Conservation (phyloP, 495 filamentous ascomycete species). For the Tuber aestivum region DNA sequence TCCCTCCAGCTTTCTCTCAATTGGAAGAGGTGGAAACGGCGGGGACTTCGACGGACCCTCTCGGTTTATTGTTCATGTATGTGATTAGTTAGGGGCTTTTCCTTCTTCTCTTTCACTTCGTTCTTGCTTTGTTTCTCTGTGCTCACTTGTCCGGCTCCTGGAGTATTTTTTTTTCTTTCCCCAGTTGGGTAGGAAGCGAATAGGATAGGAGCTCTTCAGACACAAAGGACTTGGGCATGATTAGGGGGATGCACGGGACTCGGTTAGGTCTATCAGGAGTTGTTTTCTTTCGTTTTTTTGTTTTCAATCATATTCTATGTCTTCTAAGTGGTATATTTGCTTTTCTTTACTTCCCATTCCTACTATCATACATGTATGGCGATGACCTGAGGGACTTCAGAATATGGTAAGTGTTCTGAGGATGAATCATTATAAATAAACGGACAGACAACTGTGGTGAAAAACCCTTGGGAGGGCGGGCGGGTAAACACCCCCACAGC, state of each 20-base stretch:
- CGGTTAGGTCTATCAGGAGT: constrained; percentile 1
- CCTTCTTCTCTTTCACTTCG: not conserved
- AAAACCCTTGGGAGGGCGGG: not conserved
- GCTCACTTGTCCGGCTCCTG: not conserved
- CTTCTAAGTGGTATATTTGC: constrained; percentile 3
- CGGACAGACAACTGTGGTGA: not conserved
- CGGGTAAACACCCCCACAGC: too few species aligned
- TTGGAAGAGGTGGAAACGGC: not conserved
- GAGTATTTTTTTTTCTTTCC: not conserved
- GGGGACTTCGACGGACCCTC: not conserved
- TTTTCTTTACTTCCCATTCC: not conserved
- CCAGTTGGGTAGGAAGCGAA: not conserved
- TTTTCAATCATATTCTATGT: constrained; percentile 2
- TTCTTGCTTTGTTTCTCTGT: not conserved
- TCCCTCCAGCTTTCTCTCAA: not conserved
- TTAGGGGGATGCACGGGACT: not conserved
- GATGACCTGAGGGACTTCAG: not conserved
- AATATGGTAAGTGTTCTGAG: not conserved
- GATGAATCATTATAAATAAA: constrained; percentile 4
- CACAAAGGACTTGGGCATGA: not conserved
- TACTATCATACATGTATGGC: not conserved
- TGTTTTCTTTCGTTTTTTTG: not conserved
- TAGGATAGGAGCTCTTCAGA: not conserved
- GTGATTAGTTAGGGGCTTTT: constrained; percentile 1
- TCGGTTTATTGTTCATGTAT: constrained; percentile 4